Evolutionary conservation across 495 filamentous ascomycete genomes (phyloP).

Genomic region (Penicillium samsonianum): DNA sequence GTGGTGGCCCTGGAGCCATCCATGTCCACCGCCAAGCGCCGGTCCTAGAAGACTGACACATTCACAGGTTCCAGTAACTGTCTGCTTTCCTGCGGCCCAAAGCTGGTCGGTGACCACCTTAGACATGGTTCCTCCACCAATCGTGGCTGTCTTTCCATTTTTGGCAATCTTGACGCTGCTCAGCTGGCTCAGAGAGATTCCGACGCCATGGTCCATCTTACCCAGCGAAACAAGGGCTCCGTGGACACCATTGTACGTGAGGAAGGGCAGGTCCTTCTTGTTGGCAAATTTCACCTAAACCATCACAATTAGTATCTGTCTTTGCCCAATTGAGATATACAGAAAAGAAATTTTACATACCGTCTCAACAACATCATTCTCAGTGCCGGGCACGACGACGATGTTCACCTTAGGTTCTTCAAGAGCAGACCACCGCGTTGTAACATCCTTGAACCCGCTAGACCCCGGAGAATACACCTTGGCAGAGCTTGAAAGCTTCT

Average conservation of each 20-base stretch:
- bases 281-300: constrained; percentile 49
- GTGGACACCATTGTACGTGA: constrained; percentile 51
- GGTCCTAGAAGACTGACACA: constrained; percentile 58
- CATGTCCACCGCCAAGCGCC: constrained; percentile 63
- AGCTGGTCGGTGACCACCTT: constrained; percentile 32
- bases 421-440: constrained; percentile 45
- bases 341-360: constrained; percentile 31
- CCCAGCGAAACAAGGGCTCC: constrained; percentile 45
- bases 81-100: constrained; percentile 30
- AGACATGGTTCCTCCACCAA: constrained; percentile 53
- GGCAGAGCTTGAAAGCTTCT: constrained; percentile 43
- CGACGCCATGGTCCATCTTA: constrained; percentile 49
- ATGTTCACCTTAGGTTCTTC: constrained; percentile 44
- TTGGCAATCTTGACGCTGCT: constrained; percentile 40
- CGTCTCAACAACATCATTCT: constrained; percentile 52
- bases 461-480: constrained; percentile 48
- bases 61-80: constrained; percentile 56
- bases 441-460: constrained; percentile 39
- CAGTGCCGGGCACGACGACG: constrained; percentile 50
- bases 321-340: not conserved
- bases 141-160: constrained; percentile 48
- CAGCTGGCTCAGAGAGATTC: constrained; percentile 46
- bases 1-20: constrained; percentile 58
- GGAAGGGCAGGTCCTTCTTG: constrained; percentile 47
- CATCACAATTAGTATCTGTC: constrained; percentile 6